Evolutionary conservation across 108 stramenopile genomes (phyloP).

Genomic region (Thalassiosira profunda): DNA sequence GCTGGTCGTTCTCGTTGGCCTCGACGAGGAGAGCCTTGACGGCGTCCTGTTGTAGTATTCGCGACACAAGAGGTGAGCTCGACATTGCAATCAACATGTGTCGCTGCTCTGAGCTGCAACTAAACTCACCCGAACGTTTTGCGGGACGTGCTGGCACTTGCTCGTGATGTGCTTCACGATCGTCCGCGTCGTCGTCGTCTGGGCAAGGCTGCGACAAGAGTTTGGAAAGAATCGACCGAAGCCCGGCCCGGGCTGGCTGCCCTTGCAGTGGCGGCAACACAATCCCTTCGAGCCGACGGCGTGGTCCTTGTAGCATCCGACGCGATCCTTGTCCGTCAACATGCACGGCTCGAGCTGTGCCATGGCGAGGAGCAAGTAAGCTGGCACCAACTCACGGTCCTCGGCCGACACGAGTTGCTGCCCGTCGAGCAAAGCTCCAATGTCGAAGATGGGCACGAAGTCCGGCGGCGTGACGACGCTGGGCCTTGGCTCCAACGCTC

Average conservation of each 20-base stretch:
- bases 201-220: constrained; percentile 67
- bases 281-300: constrained; percentile 69
- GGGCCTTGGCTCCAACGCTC: no score
- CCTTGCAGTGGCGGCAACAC: constrained; percentile 76
- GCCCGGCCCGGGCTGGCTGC: constrained; percentile 51
- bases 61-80: no score
- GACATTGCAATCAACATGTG: no score
- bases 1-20: constrained; percentile 5
- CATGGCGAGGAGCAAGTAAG: constrained; percentile 74
- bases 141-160: constrained; percentile 69
- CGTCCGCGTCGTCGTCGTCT: constrained; percentile 82
- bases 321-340: constrained; percentile 57
- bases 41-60: constrained; percentile 51
- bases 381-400: constrained; percentile 75
- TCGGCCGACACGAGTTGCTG: constrained; percentile 60
- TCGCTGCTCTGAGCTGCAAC: no score
- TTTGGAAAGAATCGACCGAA: constrained; percentile 78
- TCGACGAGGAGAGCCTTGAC: constrained; percentile 26
- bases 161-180: constrained; percentile 77
- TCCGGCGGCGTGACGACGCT: not conserved
- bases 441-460: no score
- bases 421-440: no score
- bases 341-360: constrained; percentile 70
- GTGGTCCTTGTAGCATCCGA: constrained; percentile 75
- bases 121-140: constrained; percentile 46